These are phyloP conservation scores for Phytomonas sp. DNA, from an alignment of 208 protist species.

Conservation along the genomic window DNA sequence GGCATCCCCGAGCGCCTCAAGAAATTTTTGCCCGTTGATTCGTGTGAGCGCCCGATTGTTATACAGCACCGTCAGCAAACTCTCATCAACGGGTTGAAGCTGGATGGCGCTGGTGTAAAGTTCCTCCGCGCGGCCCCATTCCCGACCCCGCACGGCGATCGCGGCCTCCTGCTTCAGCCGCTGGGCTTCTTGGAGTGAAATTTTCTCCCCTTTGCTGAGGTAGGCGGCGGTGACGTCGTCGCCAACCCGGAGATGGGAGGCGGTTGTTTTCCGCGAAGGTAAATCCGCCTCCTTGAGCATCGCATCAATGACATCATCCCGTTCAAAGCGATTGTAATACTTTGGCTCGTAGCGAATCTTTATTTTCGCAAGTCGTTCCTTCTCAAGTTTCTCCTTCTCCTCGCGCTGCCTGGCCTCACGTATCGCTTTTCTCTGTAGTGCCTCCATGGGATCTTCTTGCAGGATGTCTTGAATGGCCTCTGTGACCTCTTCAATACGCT, in stretches of 20 bases:
- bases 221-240: conserved; percentile 8
- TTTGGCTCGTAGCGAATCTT: conserved; percentile 39
- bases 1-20: conserved; percentile 22
- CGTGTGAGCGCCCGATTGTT: conserved; percentile 35
- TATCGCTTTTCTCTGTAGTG: conserved; percentile 7
- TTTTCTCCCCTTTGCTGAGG: conserved; percentile 16
- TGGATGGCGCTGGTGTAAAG: conserved; percentile 26
- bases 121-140: conserved; percentile 20
- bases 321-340: conserved; percentile 34
- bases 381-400: conserved; percentile 3
- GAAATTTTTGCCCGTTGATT: conserved; percentile 16
- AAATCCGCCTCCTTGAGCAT: conserved; percentile 23
- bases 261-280: neutral
- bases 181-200: conserved; percentile 25
- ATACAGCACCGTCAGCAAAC: conserved; percentile 18
- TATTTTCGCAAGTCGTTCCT: conserved; percentile 12
- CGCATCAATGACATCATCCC: conserved; percentile 34
- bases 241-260: neutral
- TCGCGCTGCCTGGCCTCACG: conserved; percentile 17
- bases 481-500: conserved; percentile 31
- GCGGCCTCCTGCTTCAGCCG: conserved; percentile 26
- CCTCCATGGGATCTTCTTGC: conserved; percentile 24
- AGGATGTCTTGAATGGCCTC: conserved; percentile 32
- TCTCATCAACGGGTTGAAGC: conserved; percentile 18
- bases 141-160: conserved; percentile 13